These are phyloP conservation scores for Jatropha podagrica DNA, from an alignment of 441 rosid species.

Conservation along the genomic window DNA sequence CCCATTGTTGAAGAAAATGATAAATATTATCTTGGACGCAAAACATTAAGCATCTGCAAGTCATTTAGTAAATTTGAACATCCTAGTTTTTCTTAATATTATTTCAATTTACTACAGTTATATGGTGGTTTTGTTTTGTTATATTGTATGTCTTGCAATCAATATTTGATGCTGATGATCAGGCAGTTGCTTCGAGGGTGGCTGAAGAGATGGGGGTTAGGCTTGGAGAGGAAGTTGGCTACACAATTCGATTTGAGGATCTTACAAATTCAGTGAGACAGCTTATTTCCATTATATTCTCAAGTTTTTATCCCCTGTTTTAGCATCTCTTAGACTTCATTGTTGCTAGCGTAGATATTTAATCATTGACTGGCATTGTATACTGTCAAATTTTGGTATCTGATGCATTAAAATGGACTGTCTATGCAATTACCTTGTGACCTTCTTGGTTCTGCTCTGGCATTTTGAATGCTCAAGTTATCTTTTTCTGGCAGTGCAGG, in stretches of 20 bases:
- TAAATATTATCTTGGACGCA: background rate
- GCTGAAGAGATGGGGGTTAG: conserved; percentile 97
- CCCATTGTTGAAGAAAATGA: background rate
- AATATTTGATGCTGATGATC: conserved; percentile 19
- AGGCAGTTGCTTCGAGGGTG: conserved; percentile 97
- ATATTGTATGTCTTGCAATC: conserved; percentile 7
- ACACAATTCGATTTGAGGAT: conserved; percentile 92
- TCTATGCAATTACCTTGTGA: background rate
- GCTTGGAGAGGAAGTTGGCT: conserved; percentile 97
- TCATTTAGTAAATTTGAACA: background rate
- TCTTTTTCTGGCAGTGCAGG: conserved; percentile 56
- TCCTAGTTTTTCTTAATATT: background rate
- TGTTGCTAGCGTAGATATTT: conserved; percentile 10
- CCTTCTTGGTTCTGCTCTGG: background rate
- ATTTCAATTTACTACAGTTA: background rate
- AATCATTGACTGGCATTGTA: background rate
- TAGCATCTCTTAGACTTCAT: conserved; percentile 13
- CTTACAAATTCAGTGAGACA: conserved; percentile 66
- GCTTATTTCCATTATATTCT: conserved; percentile 16
- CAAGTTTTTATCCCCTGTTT: conserved; percentile 14
- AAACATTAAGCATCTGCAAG: background rate
- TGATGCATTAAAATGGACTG: background rate
- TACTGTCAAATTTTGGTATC: background rate
- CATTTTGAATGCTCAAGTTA: conserved; percentile 22
- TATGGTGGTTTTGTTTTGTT: background rate